A percentile compares a stretch with the other conserved stretches of the same genome.
These are phyloP conservation scores for Nicotiana tomentosiformis DNA, from an alignment of 257 asterid genomes.

Conservation along the genomic window DNA sequence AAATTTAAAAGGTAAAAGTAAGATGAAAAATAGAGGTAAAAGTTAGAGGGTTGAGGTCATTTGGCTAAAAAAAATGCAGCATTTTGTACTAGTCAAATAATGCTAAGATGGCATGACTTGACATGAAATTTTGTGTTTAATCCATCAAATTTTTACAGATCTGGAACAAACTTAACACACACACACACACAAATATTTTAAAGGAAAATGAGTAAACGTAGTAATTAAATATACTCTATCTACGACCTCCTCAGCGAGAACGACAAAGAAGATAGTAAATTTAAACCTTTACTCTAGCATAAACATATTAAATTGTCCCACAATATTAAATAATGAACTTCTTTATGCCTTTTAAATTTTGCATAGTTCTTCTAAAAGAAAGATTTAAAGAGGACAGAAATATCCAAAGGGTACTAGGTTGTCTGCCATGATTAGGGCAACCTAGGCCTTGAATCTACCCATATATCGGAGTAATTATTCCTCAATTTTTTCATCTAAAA, in stretches of 20 bases:
- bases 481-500: background rate
- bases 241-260: too few species aligned
- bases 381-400: background rate
- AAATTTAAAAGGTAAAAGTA: background rate
- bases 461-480: background rate
- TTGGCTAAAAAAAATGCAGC: too few species aligned
- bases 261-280: too few species aligned
- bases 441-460: background rate
- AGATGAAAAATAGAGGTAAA: background rate
- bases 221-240: too few species aligned
- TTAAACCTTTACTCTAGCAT: background rate
- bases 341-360: too few species aligned
- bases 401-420: constrained; percentile 24
- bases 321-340: too few species aligned
- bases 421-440: constrained; percentile 17
- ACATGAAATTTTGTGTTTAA: background rate
- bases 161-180: too few species aligned
- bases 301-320: too few species aligned
- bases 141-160: too few species aligned
- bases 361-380: background rate
- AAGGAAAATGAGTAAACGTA: too few species aligned
- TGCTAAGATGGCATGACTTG: background rate
- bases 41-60: background rate
- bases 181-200: too few species aligned
- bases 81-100: too few species aligned